Evolutionary conservation across 2,329 filamentous ascomycete species (phyloP).

Genomic region (Zasmidium angulare): DNA sequence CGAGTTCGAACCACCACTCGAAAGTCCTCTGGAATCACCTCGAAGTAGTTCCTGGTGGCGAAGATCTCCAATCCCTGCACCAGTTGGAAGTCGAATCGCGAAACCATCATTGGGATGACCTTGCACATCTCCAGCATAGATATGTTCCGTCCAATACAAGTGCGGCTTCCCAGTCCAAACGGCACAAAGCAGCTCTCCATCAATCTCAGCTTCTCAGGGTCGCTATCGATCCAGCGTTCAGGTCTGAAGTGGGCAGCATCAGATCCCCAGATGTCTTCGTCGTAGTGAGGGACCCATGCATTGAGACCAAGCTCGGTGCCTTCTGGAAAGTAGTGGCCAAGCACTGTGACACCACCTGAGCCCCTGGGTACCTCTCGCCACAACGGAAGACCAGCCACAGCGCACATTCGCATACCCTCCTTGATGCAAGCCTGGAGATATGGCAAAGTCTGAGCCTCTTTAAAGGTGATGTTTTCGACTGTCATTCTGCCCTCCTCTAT

Average conservation of each 20-base stretch:
- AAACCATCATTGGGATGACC: slow-evolving; percentile 31
- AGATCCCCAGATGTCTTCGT: slow-evolving; percentile 21
- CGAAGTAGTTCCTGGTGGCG: too few species aligned
- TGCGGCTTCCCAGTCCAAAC: slow-evolving; percentile 39
- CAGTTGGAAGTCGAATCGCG: slow-evolving; percentile 25
- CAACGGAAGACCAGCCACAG: too few species aligned
- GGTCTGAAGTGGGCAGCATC: slow-evolving; percentile 22
- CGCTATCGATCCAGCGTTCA: slow-evolving; percentile 25
- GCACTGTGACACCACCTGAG: slow-evolving; percentile 16
- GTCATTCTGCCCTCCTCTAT: slow-evolving; percentile 15
- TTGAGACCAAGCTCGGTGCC: slow-evolving; percentile 40
- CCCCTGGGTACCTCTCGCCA: slow-evolving; percentile 17
- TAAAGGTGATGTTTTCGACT: slow-evolving; percentile 31
- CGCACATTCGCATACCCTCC: too few species aligned
- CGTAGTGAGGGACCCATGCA: slow-evolving; percentile 23
- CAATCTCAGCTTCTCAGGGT: slow-evolving; percentile 33
- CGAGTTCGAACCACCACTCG: too few species aligned
- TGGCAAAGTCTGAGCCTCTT: too few species aligned
- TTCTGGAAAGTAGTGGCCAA: slow-evolving; percentile 43
- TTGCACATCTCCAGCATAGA: slow-evolving; percentile 32
- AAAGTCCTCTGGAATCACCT: too few species aligned
- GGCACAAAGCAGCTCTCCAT: slow-evolving; percentile 28
- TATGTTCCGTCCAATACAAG: slow-evolving; percentile 37
- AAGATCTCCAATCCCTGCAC: not conserved
- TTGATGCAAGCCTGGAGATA: too few species aligned